Conservation (phyloP, 768 basidiomycete genomes). For the Pulveroboletus sp. region DNA sequence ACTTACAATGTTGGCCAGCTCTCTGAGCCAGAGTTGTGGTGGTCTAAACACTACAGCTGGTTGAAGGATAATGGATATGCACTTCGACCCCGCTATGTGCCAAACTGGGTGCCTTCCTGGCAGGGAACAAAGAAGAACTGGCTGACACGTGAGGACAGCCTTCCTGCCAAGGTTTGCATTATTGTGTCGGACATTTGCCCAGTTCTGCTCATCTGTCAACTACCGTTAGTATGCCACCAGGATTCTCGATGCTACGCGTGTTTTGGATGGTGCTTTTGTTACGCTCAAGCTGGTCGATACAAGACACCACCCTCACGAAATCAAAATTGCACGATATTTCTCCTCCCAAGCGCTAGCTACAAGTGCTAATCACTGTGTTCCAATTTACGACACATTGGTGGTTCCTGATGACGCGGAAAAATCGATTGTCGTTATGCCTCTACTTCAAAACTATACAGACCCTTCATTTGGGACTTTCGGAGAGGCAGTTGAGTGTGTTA, state of each 20-base stretch:
- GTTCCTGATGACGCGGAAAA: slow-evolving; percentile 3
- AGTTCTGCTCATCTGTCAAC: slow-evolving; percentile 22
- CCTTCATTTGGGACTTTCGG: slow-evolving; percentile 15
- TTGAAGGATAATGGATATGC: too few species aligned
- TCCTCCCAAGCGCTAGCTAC: slow-evolving; percentile 7
- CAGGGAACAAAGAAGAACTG: too few species aligned
- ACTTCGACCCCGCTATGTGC: too few species aligned
- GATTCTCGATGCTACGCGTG: neutral
- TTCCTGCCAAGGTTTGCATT: neutral
- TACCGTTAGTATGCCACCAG: slow-evolving; percentile 1
- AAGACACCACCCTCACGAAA: slow-evolving; percentile 17
- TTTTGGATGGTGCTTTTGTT: too few species aligned
- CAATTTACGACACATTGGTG: slow-evolving; percentile 16
- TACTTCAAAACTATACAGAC: slow-evolving; percentile 16
- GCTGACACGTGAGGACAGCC: too few species aligned
- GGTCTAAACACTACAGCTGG: slow-evolving; percentile 1
- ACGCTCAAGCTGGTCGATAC: too few species aligned
- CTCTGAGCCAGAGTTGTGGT: slow-evolving; percentile 8
- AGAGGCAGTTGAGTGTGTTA: slow-evolving; percentile 22
- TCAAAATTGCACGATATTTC: slow-evolving; percentile 20
- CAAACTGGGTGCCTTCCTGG: too few species aligned
- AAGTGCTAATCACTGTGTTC: slow-evolving; percentile 24
- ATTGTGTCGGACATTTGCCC: too few species aligned
- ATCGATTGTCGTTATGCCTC: slow-evolving; percentile 30
- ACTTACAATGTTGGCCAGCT: neutral